Percentiles rank a stretch among this genome's conserved stretches.
These are phyloP conservation scores for Candida anglica DNA, from an alignment of 805 yeast genomes.

Conservation along the genomic window DNA sequence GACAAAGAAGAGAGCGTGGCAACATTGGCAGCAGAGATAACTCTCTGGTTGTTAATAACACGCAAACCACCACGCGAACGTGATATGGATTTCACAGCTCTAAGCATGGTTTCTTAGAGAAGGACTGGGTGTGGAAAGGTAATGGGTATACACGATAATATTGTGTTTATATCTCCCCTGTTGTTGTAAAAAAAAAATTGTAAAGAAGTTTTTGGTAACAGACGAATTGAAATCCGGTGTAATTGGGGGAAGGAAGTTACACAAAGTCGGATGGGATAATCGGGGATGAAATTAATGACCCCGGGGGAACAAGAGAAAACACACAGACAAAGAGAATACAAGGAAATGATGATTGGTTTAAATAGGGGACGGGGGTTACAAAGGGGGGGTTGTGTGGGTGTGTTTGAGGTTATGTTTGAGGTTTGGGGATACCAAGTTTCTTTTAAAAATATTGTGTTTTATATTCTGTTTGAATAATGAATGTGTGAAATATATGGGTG, in stretches of 20 bases:
- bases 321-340: neutral
- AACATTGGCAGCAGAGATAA: constrained; percentile 1
- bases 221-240: no score
- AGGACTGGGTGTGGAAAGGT: neutral
- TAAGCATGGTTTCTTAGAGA: constrained; percentile 4
- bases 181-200: neutral
- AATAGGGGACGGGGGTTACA: no score
- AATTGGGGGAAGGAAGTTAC: constrained; percentile 1
- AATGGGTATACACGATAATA: neutral
- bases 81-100: constrained; percentile 5
- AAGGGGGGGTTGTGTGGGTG: no score
- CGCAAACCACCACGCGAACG: neutral
- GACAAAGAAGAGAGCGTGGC: constrained; percentile 7
- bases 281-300: neutral
- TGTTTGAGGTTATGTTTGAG: no score
- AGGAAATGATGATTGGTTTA: no score
- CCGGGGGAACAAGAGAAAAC: neutral
- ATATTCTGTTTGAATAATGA: no score
- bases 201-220: no score
- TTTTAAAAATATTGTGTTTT: no score
- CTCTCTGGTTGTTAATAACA: neutral
- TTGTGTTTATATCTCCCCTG: neutral
- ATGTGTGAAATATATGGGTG: no score
- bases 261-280: no score
- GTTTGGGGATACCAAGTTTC: no score